Evolutionary conservation across 1,139 yeast genomes (phyloP).

Genomic region (Yamadazyma conglobata): DNA sequence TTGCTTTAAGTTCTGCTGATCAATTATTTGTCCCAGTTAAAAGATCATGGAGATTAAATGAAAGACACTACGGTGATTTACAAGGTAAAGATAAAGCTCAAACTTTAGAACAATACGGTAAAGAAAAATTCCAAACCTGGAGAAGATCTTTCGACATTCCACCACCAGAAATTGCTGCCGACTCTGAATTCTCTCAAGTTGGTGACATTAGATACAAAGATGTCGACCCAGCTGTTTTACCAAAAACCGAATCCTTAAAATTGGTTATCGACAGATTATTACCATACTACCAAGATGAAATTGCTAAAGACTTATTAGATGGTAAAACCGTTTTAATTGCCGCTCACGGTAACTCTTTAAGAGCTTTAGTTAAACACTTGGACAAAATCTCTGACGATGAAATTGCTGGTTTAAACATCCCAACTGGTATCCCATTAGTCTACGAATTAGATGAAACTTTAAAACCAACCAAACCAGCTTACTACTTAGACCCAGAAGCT

Average conservation of each 20-base stretch:
- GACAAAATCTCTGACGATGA: slow-evolving; percentile 90
- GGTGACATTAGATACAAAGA: slow-evolving; percentile 82
- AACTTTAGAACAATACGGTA: slow-evolving; percentile 83
- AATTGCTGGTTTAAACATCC: slow-evolving; percentile 92
- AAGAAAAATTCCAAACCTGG: slow-evolving; percentile 93
- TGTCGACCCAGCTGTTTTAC: slow-evolving; percentile 80
- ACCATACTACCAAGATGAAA: slow-evolving; percentile 97
- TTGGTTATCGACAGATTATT: slow-evolving; percentile 94
- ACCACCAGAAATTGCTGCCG: slow-evolving; percentile 83
- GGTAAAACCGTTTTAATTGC: slow-evolving; percentile 92
- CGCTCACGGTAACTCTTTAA: slow-evolving; percentile 98
- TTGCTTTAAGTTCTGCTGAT: slow-evolving; percentile 87
- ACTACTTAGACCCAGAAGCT: slow-evolving; percentile 98
- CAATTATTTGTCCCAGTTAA: slow-evolving; percentile 89
- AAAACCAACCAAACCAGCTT: slow-evolving; percentile 88
- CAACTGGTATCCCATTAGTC: slow-evolving; percentile 98
- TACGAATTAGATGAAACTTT: slow-evolving; percentile 88
- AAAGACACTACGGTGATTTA: slow-evolving; percentile 98
- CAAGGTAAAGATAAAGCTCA: slow-evolving; percentile 99
- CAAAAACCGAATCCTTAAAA: slow-evolving; percentile 92
- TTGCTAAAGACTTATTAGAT: slow-evolving; percentile 75
- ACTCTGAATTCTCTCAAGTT: slow-evolving; percentile 78
- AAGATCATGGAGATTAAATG: slow-evolving; percentile 97
- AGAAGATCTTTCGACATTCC: slow-evolving; percentile 98
- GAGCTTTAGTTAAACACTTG: slow-evolving; percentile 95